phyloP scores from a whole-genome alignment of 208 protist genomes.

The Leishmania martiniquensis region DNA sequence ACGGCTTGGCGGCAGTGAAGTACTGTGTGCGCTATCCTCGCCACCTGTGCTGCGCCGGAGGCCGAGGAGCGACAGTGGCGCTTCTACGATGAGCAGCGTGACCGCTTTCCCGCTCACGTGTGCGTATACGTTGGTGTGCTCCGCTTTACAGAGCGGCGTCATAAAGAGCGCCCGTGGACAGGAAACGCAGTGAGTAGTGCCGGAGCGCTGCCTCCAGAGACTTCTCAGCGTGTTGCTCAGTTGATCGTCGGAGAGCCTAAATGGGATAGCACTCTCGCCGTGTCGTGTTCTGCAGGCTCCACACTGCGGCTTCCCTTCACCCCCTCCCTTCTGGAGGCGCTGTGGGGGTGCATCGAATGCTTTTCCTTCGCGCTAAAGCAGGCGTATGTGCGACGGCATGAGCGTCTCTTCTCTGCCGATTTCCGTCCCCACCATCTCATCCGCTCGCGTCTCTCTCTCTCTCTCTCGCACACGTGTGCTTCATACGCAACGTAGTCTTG shows the following conservation, averaged over 20 bases:
- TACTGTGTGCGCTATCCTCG: conserved; percentile 27
- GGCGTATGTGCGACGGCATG: background rate
- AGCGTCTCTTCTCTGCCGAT: background rate
- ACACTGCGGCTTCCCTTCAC: background rate
- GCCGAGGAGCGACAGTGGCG: conserved; percentile 19
- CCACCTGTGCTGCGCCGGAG: conserved; percentile 22
- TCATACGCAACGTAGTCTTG: background rate
- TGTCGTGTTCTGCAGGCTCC: conserved; percentile 1
- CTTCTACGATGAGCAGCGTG: background rate
- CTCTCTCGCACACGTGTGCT: background rate
- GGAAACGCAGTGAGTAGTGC: background rate
- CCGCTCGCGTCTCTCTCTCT: background rate
- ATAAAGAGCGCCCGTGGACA: background rate
- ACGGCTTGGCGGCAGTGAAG: conserved; percentile 21
- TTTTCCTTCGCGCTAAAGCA: background rate
- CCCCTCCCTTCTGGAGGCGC: background rate
- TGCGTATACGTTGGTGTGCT: background rate
- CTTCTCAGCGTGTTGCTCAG: background rate
- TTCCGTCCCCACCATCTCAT: too few relatives aligned
- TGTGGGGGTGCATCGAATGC: background rate
- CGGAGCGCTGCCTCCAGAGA: background rate
- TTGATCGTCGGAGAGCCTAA: background rate
- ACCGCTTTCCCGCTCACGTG: background rate
- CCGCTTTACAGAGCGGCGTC: background rate
- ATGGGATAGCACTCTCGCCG: background rate